Conservation (phyloP, 805 yeast genomes). For the Saccharomycopsis vini region DNA sequence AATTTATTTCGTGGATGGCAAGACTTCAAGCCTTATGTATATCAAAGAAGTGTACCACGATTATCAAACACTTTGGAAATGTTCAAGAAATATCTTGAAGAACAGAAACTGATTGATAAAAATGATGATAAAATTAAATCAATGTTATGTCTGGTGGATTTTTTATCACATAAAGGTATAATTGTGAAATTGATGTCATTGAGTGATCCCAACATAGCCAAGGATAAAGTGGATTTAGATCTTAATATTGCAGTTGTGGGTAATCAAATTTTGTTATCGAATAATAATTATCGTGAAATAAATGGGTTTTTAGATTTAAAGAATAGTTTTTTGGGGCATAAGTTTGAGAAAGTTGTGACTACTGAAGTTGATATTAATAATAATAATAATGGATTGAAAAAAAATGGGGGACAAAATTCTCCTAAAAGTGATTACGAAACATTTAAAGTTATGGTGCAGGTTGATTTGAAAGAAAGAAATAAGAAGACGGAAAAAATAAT, state of each 20-base stretch:
- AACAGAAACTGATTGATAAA: too few relatives aligned
- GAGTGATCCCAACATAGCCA: not conserved
- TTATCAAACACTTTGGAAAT: not conserved
- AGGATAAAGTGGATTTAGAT: not conserved
- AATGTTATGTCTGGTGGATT: too few relatives aligned
- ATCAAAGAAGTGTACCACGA: not conserved
- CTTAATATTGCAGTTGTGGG: not conserved
- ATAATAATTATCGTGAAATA: not conserved
- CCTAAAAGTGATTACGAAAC: not conserved
- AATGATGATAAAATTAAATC: not conserved
- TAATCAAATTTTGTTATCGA: not conserved
- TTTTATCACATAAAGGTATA: not conserved
- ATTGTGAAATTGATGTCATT: not conserved
- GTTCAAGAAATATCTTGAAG: not conserved
- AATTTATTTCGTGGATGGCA: not conserved
- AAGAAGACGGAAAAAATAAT: too few relatives aligned
- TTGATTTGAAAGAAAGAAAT: too few relatives aligned
- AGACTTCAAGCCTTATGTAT: not conserved
- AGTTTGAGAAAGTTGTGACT: not conserved
- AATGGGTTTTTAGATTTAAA: not conserved
- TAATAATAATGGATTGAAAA: too few relatives aligned
- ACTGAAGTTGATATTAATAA: not conserved
- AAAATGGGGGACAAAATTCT: not conserved
- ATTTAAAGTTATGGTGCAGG: not conserved
- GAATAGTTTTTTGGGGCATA: not conserved